Percentiles rank a stretch among this genome's conserved stretches.
Conservation (phyloP, 2,329 filamentous ascomycete species). For the Nemania sp. region DNA sequence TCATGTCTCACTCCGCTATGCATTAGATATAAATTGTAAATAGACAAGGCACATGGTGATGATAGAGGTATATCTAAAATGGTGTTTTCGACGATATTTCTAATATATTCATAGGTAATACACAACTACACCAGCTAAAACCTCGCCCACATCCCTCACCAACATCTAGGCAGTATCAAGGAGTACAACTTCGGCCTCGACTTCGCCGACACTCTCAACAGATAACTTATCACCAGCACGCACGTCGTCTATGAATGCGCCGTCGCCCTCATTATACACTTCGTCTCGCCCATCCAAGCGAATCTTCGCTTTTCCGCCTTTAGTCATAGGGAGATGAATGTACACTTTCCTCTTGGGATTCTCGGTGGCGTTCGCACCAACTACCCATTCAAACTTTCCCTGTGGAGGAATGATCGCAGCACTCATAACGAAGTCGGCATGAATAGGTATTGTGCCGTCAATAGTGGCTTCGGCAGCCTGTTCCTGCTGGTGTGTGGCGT, state of each 20-base stretch:
- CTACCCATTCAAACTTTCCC: conserved; percentile 75
- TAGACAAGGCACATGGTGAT: too few species aligned
- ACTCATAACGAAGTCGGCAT: conserved; percentile 86
- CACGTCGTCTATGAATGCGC: conserved; percentile 77
- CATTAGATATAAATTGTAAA: too few species aligned
- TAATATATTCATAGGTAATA: background rate
- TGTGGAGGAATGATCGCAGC: conserved; percentile 78
- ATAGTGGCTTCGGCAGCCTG: conserved; percentile 71
- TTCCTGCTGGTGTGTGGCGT: conserved; percentile 72
- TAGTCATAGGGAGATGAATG: conserved; percentile 84
- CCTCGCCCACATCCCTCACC: background rate
- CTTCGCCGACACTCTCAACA: conserved; percentile 76
- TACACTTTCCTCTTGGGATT: conserved; percentile 77
- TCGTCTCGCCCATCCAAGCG: conserved; percentile 74
- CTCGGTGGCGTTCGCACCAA: conserved; percentile 70
- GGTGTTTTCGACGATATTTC: too few species aligned
- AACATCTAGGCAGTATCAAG: conserved; percentile 68
- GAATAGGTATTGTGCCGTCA: conserved; percentile 80
- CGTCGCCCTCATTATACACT: conserved; percentile 81
- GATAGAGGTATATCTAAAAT: too few species aligned
- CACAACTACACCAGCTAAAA: background rate
- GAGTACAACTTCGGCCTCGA: conserved; percentile 76
- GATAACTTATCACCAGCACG: conserved; percentile 72
- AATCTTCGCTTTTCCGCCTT: conserved; percentile 79
- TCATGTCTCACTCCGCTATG: too few species aligned